These are phyloP conservation scores for Brasilioporus rufonigricans DNA, from an alignment of 768 basidiomycete species.

Conservation along the genomic window DNA sequence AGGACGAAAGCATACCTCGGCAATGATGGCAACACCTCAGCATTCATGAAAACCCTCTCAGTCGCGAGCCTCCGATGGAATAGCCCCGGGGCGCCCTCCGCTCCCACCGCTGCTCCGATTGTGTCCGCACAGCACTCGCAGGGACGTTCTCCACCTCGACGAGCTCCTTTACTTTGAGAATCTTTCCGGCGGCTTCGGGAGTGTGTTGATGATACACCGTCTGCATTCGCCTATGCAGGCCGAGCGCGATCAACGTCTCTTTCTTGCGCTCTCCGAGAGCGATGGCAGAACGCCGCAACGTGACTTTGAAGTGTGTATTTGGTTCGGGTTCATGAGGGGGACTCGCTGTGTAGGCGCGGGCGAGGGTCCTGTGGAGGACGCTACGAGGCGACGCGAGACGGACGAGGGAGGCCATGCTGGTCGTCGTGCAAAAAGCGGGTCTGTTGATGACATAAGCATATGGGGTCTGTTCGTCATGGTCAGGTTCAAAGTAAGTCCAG, in stretches of 20 bases:
- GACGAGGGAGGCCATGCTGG: no score
- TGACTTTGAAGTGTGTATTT: constrained; percentile 84
- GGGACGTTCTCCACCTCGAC: constrained; percentile 87
- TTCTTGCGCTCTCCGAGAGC: constrained; percentile 76
- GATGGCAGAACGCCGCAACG: constrained; percentile 83
- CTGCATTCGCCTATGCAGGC: constrained; percentile 78
- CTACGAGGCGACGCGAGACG: no score
- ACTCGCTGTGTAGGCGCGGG: constrained; percentile 12
- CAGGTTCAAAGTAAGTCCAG: constrained; percentile 57
- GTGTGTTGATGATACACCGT: constrained; percentile 79
- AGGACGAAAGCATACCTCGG: no score
- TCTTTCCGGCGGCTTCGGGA: constrained; percentile 79
- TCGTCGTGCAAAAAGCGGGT: no score
- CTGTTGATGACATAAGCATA: constrained; percentile 12
- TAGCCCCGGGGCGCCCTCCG: constrained; percentile 70
- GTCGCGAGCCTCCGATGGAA: constrained; percentile 42
- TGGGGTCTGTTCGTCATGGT: no score
- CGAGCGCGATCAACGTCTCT: constrained; percentile 77
- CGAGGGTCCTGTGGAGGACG: background rate
- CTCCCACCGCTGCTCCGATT: constrained; percentile 63
- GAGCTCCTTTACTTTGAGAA: constrained; percentile 85
- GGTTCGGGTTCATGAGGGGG: constrained; percentile 25
- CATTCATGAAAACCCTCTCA: constrained; percentile 21
- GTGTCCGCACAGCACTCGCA: constrained; percentile 60
- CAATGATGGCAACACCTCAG: no score